Evolutionary conservation across 495 filamentous ascomycete genomes (phyloP).

Genomic region (Penicillium desertorum): DNA sequence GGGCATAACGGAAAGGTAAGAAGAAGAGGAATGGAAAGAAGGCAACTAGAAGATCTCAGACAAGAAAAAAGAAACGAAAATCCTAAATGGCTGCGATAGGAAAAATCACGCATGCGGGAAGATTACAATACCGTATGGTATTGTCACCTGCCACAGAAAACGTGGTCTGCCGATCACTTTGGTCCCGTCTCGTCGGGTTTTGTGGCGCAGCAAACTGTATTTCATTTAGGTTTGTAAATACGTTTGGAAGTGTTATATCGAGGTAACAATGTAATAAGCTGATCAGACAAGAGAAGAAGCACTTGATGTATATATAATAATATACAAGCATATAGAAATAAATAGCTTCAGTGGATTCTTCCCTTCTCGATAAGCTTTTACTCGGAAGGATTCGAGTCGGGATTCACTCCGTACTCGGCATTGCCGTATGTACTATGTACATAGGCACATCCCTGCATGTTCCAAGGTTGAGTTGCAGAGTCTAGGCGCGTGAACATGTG

Average conservation of each 20-base stretch:
- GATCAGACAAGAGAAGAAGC: no score
- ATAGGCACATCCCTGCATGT: not conserved
- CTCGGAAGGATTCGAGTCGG: not conserved
- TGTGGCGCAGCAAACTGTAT: conserved; percentile 8
- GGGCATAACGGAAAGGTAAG: not conserved
- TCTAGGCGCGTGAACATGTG: not conserved
- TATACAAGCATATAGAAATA: no score
- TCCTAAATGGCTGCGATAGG: not conserved
- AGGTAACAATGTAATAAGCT: no score
- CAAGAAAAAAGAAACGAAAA: not conserved
- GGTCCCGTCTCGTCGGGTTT: not conserved
- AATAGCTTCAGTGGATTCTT: not conserved
- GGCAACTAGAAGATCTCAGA: not conserved
- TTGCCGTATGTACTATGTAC: not conserved
- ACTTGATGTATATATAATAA: no score
- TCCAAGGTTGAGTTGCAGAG: not conserved
- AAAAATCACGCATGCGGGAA: conserved; percentile 16
- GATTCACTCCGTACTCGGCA: not conserved
- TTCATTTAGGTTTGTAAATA: not conserved
- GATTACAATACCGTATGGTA: conserved; percentile 8
- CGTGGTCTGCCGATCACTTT: conserved; percentile 11
- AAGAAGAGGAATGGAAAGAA: not conserved
- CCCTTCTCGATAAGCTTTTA: not conserved
- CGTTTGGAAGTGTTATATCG: not conserved
- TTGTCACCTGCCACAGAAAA: conserved; percentile 12